Evolutionary conservation across 2,329 filamentous ascomycete species (phyloP).

Genomic region (Metarhizium robertsii): DNA sequence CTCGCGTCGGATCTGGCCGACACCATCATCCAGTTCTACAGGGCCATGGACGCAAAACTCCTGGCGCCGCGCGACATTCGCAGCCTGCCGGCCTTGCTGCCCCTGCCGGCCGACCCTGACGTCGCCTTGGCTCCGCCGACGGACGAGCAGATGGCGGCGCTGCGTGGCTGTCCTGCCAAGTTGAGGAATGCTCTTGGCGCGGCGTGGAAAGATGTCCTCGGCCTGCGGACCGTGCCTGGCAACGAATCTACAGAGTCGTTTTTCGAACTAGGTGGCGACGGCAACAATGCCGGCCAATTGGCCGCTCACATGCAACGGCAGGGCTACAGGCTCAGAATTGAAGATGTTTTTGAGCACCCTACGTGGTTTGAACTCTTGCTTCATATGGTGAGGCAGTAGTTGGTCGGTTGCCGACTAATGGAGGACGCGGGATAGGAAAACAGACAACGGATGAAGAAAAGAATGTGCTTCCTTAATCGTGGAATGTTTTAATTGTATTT

Average conservation of each 20-base stretch:
- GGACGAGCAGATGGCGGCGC: not conserved
- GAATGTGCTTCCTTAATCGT: no score
- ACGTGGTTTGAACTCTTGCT: not conserved
- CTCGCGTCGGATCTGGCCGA: not conserved
- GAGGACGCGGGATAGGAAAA: no score
- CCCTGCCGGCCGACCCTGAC: not conserved
- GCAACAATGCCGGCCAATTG: not conserved
- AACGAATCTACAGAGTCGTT: not conserved
- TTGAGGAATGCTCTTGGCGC: not conserved
- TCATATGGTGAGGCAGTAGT: not conserved
- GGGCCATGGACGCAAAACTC: not conserved
- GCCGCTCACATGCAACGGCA: conserved; percentile 1
- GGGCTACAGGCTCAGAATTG: not conserved
- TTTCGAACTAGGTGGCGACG: conserved; percentile 1
- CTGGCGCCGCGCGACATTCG: not conserved
- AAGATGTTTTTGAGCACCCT: not conserved
- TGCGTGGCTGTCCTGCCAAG: not conserved
- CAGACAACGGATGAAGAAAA: no score
- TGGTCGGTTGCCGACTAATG: no score
- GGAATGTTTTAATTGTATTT: no score
- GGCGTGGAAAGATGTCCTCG: not conserved
- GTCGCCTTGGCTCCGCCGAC: no score
- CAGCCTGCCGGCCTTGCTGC: not conserved
- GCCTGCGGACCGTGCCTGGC: not conserved
- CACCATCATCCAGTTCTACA: not conserved